Conservation (phyloP, 495 filamentous ascomycete genomes). For the Pseudoneurospora amorphoporcata region DNA sequence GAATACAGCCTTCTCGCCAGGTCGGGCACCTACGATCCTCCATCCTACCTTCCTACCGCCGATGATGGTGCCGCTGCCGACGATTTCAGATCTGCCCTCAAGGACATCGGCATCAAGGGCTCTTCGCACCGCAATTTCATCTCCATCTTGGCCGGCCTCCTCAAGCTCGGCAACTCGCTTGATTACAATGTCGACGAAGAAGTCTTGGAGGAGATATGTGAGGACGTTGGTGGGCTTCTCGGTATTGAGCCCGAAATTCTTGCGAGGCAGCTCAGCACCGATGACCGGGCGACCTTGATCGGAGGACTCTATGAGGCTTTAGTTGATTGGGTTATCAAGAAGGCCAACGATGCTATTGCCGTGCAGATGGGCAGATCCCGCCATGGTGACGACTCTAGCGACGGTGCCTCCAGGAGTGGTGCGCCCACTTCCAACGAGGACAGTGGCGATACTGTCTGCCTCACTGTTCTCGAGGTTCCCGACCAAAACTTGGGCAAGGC, state of each 20-base stretch:
- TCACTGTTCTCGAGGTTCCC: slow-evolving; percentile 83
- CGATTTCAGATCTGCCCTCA: slow-evolving; percentile 75
- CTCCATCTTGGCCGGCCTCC: slow-evolving; percentile 70
- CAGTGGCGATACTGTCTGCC: slow-evolving; percentile 71
- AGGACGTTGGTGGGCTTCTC: slow-evolving; percentile 78
- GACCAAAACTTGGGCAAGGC: slow-evolving; percentile 73
- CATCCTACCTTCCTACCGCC: slow-evolving; percentile 81
- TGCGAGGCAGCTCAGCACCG: slow-evolving; percentile 63
- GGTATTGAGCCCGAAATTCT: slow-evolving; percentile 83
- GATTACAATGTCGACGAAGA: slow-evolving; percentile 82
- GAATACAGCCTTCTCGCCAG: slow-evolving; percentile 68
- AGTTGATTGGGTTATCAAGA: slow-evolving; percentile 86
- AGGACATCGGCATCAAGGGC: slow-evolving; percentile 87
- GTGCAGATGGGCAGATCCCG: slow-evolving; percentile 54
- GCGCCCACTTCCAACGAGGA: slow-evolving; percentile 54
- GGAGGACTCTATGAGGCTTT: slow-evolving; percentile 85
- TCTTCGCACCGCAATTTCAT: slow-evolving; percentile 67
- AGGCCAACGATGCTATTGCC: slow-evolving; percentile 82
- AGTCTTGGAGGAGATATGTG: slow-evolving; percentile 72
- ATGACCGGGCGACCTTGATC: slow-evolving; percentile 73
- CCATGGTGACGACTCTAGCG: slow-evolving; percentile 53
- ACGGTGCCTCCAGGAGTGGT: slow-evolving; percentile 39
- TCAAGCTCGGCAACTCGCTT: slow-evolving; percentile 85
- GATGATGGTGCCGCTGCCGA: slow-evolving; percentile 91
- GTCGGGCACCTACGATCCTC: slow-evolving; percentile 79